These are phyloP conservation scores for Candida palmyrensis DNA, from an alignment of 805 yeast species.

Conservation along the genomic window DNA sequence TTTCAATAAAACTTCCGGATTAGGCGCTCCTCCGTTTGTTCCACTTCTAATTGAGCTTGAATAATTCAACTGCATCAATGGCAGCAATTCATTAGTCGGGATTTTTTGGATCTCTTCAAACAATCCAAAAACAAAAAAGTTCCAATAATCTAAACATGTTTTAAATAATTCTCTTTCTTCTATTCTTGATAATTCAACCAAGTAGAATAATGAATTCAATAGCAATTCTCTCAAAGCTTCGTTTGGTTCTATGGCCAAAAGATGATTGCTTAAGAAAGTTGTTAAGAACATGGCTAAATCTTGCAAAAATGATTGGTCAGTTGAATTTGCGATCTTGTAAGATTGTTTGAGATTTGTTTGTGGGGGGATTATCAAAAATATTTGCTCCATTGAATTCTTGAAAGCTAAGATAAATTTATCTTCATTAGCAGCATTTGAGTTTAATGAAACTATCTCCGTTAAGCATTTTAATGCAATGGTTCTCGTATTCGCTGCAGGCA, in stretches of 20 bases:
- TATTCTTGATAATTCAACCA: conserved; percentile 79
- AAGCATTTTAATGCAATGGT: conserved; percentile 84
- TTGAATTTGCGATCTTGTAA: conserved; percentile 69
- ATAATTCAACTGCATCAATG: conserved; percentile 64
- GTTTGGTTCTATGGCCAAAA: conserved; percentile 56
- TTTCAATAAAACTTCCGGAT: conserved; percentile 72
- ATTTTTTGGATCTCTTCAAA: conserved; percentile 81
- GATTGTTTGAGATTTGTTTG: conserved; percentile 65
- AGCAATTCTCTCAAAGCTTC: conserved; percentile 54
- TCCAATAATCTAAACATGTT: conserved; percentile 94
- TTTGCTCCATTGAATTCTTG: conserved; percentile 65
- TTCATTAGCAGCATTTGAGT: conserved; percentile 46
- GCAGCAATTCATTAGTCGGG: conserved; percentile 68
- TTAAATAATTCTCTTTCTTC: conserved; percentile 96
- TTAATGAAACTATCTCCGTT: conserved; percentile 80
- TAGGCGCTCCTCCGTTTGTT: conserved; percentile 74
- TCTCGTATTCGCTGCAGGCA: conserved; percentile 75
- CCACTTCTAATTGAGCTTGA: conserved; percentile 35
- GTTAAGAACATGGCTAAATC: conserved; percentile 91
- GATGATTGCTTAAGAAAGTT: conserved; percentile 75
- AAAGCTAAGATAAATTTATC: conserved; percentile 65
- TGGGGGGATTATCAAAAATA: conserved; percentile 66
- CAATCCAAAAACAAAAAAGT: conserved; percentile 72
- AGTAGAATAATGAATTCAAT: conserved; percentile 69
- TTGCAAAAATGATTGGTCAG: conserved; percentile 90